Conservation (phyloP, 192 early-diverging fungal genomes). For the Gamsiella multidivaricata region DNA sequence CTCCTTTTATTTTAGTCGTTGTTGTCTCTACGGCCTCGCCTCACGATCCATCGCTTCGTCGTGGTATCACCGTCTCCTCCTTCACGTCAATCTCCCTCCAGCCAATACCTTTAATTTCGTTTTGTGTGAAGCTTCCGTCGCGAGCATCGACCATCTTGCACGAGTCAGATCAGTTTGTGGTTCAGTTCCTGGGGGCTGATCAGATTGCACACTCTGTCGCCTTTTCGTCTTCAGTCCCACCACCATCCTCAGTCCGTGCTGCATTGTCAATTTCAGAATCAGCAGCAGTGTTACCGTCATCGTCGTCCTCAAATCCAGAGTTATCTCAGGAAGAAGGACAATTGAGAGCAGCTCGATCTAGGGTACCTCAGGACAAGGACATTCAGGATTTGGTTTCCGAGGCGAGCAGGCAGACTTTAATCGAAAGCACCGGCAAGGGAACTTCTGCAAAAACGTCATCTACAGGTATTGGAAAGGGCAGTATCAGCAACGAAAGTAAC, state of each 20-base stretch:
- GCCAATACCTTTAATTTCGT: conserved; percentile 69
- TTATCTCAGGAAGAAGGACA: neutral
- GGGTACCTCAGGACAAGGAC: conserved; percentile 21
- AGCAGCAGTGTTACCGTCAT: neutral
- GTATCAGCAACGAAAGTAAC: neutral
- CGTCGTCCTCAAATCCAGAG: neutral
- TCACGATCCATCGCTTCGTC: conserved; percentile 44
- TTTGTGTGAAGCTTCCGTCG: conserved; percentile 72
- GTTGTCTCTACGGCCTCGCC: conserved; percentile 62
- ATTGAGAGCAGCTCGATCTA: neutral
- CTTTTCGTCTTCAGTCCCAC: conserved; percentile 66
- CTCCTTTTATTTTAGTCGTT: conserved; percentile 46
- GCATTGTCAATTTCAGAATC: neutral
- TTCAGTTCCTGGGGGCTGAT: conserved; percentile 66
- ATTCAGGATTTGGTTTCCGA: conserved; percentile 36
- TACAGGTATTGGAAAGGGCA: too few species aligned
- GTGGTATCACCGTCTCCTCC: conserved; percentile 74
- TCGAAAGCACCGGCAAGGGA: neutral
- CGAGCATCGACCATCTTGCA: conserved; percentile 65
- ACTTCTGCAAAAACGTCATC: neutral
- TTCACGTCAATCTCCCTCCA: conserved; percentile 73
- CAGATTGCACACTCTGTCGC: conserved; percentile 67
- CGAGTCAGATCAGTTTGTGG: conserved; percentile 60
- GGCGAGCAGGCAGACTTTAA: conserved; percentile 27
- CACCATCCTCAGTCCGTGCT: conserved; percentile 26